phyloP scores from a whole-genome alignment of 1,284 basidiomycete species.

The Leccinum pachyderme region DNA sequence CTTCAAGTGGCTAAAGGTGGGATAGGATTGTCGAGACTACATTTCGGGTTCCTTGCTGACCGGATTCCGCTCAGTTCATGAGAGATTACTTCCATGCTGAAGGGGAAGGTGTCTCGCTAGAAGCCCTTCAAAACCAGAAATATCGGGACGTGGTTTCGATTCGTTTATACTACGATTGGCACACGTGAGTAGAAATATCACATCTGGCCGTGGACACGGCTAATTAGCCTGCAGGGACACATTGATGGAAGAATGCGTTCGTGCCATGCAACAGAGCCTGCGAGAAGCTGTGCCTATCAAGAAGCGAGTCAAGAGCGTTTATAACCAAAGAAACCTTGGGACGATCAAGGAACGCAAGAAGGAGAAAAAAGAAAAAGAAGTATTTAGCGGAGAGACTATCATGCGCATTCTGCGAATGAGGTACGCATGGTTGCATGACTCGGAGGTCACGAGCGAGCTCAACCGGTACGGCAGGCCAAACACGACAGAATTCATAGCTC shows the following conservation, averaged over 20 bases:
- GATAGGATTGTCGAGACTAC: neutral
- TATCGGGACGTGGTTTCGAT: conserved; percentile 92
- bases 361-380: conserved; percentile 79
- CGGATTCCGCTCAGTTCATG: conserved; percentile 61
- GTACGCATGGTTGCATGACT: conserved; percentile 43
- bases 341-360: conserved; percentile 95
- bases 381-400: conserved; percentile 78
- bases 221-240: conserved; percentile 58
- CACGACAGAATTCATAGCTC: conserved; percentile 86
- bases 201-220: conserved; percentile 3
- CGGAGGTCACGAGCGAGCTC: neutral
- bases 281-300: conserved; percentile 73
- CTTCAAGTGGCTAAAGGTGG: conserved; percentile 94
- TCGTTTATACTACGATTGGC: conserved; percentile 92
- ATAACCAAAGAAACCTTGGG: conserved; percentile 87
- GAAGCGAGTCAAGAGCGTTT: conserved; percentile 89
- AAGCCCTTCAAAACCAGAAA: conserved; percentile 92
- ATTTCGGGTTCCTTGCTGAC: neutral
- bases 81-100: conserved; percentile 94
- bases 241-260: conserved; percentile 94
- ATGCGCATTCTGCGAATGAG: conserved; percentile 92
- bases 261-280: conserved; percentile 84
- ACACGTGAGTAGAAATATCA: conserved; percentile 55
- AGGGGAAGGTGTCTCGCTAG: conserved; percentile 88
- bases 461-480: conserved; percentile 45